Base-by-base conservation (phyloP, 2,329 filamentous ascomycete genomes). In the Laburnicola sp. region DNA sequence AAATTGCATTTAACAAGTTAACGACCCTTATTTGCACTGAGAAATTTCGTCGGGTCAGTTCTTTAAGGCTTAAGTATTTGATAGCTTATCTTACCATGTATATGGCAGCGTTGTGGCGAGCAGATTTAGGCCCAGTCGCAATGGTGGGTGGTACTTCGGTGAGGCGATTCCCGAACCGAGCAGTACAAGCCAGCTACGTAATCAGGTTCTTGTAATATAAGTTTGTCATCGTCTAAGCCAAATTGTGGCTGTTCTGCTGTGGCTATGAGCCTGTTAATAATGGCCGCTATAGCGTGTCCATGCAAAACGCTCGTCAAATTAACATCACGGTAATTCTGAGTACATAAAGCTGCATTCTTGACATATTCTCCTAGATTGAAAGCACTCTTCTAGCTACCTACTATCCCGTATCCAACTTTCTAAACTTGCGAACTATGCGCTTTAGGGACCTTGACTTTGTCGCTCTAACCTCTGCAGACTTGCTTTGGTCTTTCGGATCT, bases 401-500 rank as follows among this genome's bases (percentile, higher is more conserved):
- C 45, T 48, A 41, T 48, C 28, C 11, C 22, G 16, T 28, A 34
- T 48, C 23, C 10, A 45, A 44, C 41, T 27, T 46, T 51, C 43
- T 30, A 16, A 51, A 44, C 28, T 46, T 51, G 48, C 48, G 48
- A 28, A 38, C 7, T 38, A 38, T 38, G 36, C 37, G 43, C 38
- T 39, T 45, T 22, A 31, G 37, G 41, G 44, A 52, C 37, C 37
- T 52, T 28, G 44, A 46, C 36, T 48, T 46, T 36, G 38, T 21
- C 42, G 44, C 38, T 52, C 37, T 28, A 41, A 47, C 34, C 28
- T 48, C 49, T 37, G 49, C 37, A 52, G 36, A 46, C 49, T 47
- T 43, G 43, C n/a, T 26, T 47, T 44, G 21, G 42, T 27, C 48
- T 41, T 47, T 42, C n/a, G 38, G 45, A 41, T 54, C 42, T 31